phyloP scores from a whole-genome alignment of 805 yeast species.

The Sugiyamaella valdiviana region DNA sequence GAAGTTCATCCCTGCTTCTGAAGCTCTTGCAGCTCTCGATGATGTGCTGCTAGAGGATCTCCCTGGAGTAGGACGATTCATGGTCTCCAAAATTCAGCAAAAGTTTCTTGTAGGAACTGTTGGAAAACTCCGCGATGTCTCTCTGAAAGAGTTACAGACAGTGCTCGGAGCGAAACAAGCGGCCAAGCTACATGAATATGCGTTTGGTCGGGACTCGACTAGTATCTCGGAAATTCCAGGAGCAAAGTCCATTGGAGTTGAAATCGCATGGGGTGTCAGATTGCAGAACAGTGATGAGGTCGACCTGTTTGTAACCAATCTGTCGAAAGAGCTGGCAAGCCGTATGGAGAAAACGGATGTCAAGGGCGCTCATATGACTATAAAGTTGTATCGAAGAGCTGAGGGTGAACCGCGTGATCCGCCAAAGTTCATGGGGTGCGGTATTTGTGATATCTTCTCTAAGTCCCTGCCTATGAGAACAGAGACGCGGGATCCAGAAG shows the following conservation, averaged over 20 bases:
- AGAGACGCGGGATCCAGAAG: conserved; percentile 33
- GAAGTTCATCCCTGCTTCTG: conserved; percentile 33
- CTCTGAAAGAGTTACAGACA: conserved; percentile 35
- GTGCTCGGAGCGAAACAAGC: conserved; percentile 70
- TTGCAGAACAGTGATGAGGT: conserved; percentile 56
- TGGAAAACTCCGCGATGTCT: conserved; percentile 34
- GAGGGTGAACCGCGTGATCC: conserved; percentile 67
- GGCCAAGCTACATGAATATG: conserved; percentile 48
- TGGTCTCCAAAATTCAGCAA: conserved; percentile 41
- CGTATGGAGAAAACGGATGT: conserved; percentile 40
- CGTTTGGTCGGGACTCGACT: conserved; percentile 61
- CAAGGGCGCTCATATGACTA: conserved; percentile 49
- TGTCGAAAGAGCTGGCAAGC: conserved; percentile 53
- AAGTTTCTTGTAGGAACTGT: conserved; percentile 35
- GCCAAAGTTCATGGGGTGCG: conserved; percentile 79
- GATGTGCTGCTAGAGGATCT: conserved; percentile 35
- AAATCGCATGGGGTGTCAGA: conserved; percentile 86
- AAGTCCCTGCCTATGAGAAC: conserved; percentile 45
- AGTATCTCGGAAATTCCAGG: conserved; percentile 40
- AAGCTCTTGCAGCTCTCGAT: conserved; percentile 32
- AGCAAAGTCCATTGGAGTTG: conserved; percentile 77
- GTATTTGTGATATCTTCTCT: conserved; percentile 60
- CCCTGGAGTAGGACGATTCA: conserved; percentile 39
- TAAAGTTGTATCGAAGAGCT: conserved; percentile 62
- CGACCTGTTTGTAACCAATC: conserved; percentile 52